Evolutionary conservation across 257 asterid genomes (phyloP).

Genomic region (Solanum peruvianum): DNA sequence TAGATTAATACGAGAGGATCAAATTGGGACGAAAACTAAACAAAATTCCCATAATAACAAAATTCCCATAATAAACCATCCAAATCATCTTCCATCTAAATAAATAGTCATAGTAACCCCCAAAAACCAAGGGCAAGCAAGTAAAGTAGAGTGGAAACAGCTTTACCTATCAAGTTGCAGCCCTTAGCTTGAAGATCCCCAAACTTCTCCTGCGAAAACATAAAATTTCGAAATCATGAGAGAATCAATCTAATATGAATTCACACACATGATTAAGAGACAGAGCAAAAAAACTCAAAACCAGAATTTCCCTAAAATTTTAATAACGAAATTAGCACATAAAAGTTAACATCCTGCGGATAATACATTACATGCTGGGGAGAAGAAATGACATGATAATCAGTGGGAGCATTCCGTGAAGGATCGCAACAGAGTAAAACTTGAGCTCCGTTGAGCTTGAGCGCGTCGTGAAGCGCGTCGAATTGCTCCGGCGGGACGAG

Average conservation of each 20-base stretch:
- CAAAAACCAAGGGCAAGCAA: not conserved
- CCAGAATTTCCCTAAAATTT: not conserved
- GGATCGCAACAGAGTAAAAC: constrained; percentile 87
- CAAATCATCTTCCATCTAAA: not conserved
- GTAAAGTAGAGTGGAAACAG: not conserved
- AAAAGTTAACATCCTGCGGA: not conserved
- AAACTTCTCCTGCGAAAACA: constrained; percentile 62
- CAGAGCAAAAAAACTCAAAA: not conserved
- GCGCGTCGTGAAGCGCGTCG: constrained; percentile 88
- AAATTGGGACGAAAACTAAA: not conserved
- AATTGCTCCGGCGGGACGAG: constrained; percentile 88
- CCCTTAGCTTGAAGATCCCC: constrained; percentile 72
- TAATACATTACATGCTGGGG: constrained; percentile 47
- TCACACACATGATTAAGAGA: not conserved
- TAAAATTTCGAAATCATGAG: not conserved
- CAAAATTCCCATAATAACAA: not conserved
- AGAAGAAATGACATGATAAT: constrained; percentile 84
- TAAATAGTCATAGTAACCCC: not conserved
- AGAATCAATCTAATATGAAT: not conserved
- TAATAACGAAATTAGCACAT: not conserved
- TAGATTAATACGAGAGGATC: not conserved
- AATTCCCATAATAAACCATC: not conserved
- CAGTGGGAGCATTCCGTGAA: constrained; percentile 56
- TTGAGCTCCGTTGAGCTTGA: constrained; percentile 84
- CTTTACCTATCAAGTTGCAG: constrained; percentile 80